Evolutionary conservation across 2,329 filamentous ascomycete genomes (phyloP).

Genomic region (Sphaerulina populicola): DNA sequence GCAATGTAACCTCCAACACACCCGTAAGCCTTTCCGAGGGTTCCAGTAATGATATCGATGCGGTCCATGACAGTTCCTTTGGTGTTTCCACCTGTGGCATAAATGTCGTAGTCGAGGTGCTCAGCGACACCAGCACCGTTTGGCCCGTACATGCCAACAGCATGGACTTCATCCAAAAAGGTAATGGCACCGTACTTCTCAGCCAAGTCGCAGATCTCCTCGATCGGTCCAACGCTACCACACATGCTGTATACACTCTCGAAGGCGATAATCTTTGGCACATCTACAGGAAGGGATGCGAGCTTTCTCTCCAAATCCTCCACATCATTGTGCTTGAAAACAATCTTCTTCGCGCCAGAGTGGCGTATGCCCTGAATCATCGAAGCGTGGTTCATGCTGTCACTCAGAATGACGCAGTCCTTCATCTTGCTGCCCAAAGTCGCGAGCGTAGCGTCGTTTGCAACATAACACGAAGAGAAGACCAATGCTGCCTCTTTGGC

Average conservation of each 20-base stretch:
- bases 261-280: conserved; percentile 96
- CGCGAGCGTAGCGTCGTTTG: conserved; percentile 92
- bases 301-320: conserved; percentile 86
- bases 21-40: conserved; percentile 93
- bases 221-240: conserved; percentile 90
- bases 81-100: conserved; percentile 65
- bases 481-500: conserved; percentile 86
- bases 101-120: conserved; percentile 88
- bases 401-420: conserved; percentile 93
- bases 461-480: conserved; percentile 96
- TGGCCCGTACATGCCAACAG: conserved; percentile 97
- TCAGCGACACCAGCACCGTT: conserved; percentile 92
- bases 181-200: conserved; percentile 97
- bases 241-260: conserved; percentile 99
- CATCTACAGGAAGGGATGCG: conserved; percentile 70
- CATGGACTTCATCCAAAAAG: conserved; percentile 97
- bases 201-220: conserved; percentile 88
- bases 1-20: conserved; percentile 98
- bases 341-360: conserved; percentile 91
- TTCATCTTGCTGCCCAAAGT: conserved; percentile 96
- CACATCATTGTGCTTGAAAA: conserved; percentile 98
- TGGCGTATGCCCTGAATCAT: conserved; percentile 99
- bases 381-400: conserved; percentile 93
- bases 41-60: conserved; percentile 95
- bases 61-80: conserved; percentile 87